Conservation (phyloP, 2,329 filamentous ascomycete genomes). For the Arachnomyces sp. region DNA sequence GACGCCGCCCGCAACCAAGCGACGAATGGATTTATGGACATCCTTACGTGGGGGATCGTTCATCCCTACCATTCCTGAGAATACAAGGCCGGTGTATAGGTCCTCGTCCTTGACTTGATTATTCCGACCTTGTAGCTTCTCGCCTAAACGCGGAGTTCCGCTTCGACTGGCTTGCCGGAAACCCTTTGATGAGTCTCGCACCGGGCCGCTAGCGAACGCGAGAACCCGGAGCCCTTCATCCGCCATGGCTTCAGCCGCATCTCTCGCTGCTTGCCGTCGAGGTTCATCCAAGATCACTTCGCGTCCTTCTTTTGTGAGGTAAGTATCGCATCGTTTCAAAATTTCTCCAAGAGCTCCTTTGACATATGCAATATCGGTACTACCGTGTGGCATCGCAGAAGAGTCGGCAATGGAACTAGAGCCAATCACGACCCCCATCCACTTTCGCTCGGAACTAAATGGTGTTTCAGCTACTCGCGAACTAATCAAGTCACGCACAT, state of each 20-base stretch:
- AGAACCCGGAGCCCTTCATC: slow-evolving; percentile 81
- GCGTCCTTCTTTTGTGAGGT: slow-evolving; percentile 73
- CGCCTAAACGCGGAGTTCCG: slow-evolving; percentile 30
- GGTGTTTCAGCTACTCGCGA: slow-evolving; percentile 75
- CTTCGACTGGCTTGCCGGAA: slow-evolving; percentile 47
- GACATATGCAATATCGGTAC: slow-evolving; percentile 81
- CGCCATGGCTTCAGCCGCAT: slow-evolving; percentile 80
- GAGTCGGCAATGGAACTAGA: slow-evolving; percentile 43
- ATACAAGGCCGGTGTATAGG: slow-evolving; percentile 71
- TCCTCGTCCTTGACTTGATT: slow-evolving; percentile 53
- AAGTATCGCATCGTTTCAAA: slow-evolving; percentile 79
- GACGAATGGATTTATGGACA: slow-evolving; percentile 79
- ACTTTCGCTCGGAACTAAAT: slow-evolving; percentile 95
- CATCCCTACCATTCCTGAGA: slow-evolving; percentile 93
- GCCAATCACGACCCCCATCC: slow-evolving; percentile 93
- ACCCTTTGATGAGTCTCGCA: slow-evolving; percentile 40
- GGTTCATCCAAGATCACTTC: slow-evolving; percentile 76
- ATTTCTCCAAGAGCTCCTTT: slow-evolving; percentile 90
- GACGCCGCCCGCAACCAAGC: slow-evolving; percentile 86
- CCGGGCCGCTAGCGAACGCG: slow-evolving; percentile 80
- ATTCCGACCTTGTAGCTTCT: slow-evolving; percentile 15
- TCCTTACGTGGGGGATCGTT: slow-evolving; percentile 88
- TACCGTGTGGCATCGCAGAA: slow-evolving; percentile 33
- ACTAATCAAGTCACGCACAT: slow-evolving; percentile 80
- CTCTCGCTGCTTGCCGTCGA: slow-evolving; percentile 62